phyloP scores from a whole-genome alignment of 805 yeast genomes.

The Metschnikowia arizonensis region DNA sequence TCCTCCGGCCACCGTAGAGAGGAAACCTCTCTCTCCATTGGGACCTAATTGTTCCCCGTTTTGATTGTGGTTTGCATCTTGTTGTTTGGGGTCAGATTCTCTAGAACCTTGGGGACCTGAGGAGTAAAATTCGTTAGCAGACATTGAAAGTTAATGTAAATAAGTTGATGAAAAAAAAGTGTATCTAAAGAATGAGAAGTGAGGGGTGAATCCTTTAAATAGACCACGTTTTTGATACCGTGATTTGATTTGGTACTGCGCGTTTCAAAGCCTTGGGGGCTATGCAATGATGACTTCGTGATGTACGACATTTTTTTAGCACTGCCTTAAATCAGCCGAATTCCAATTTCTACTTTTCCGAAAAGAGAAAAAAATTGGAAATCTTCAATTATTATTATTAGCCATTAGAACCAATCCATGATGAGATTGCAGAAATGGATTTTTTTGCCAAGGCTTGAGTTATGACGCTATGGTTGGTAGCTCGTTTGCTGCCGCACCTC shows the following conservation, averaged over 20 bases:
- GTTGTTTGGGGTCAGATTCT: conserved; percentile 7
- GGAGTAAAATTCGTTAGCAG: conserved; percentile 54
- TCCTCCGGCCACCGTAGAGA: conserved; percentile 27
- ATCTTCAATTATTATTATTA: no score
- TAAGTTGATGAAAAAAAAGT: neutral
- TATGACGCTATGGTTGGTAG: neutral
- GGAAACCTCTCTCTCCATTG: conserved; percentile 27
- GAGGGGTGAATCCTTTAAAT: neutral
- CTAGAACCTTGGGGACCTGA: conserved; percentile 32
- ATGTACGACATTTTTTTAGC: neutral
- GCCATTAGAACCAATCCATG: no score
- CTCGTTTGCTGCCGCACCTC: neutral
- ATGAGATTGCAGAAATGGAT: neutral
- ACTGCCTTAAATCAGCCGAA: neutral
- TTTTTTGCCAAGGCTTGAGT: neutral
- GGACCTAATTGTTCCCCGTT: conserved; percentile 14
- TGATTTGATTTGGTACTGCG: neutral
- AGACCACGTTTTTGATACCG: neutral
- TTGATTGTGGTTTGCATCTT: conserved; percentile 15
- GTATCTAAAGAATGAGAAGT: neutral
- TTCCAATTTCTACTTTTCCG: neutral
- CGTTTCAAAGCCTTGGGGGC: conserved; percentile 3
- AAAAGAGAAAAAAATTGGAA: neutral
- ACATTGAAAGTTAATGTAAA: conserved; percentile 32
- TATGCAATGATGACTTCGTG: neutral